A percentile compares a stretch with the other conserved stretches of the same genome.
Evolutionary conservation across 1,284 basidiomycete species (phyloP).

Genomic region (Ceraceosorus guamensis): DNA sequence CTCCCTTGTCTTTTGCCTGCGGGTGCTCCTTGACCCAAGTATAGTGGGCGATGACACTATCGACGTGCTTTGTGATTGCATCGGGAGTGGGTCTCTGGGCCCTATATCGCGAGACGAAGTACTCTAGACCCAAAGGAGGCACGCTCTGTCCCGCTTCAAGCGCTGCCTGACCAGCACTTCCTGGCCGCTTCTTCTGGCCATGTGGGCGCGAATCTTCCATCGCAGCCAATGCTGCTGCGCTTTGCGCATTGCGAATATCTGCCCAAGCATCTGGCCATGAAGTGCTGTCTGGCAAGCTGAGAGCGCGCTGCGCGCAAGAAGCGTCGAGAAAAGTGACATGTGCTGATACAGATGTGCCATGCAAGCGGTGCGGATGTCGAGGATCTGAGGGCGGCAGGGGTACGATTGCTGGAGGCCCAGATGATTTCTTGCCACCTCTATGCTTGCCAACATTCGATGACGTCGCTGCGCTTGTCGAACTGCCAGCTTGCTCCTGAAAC

Average conservation of each 20-base stretch:
- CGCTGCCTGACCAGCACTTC: background rate
- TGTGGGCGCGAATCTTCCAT: background rate
- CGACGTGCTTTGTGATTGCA: slow-evolving; percentile 23
- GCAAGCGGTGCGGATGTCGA: slow-evolving; percentile 9
- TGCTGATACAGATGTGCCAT: slow-evolving; percentile 25
- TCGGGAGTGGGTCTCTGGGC: slow-evolving; percentile 23
- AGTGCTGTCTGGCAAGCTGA: slow-evolving; percentile 12
- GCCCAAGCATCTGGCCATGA: slow-evolving; percentile 13
- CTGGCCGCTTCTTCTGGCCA: background rate
- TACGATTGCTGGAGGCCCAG: slow-evolving; percentile 1
- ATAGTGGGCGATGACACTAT: slow-evolving; percentile 28
- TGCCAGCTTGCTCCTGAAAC: slow-evolving; percentile 12
- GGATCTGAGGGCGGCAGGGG: slow-evolving; percentile 12
- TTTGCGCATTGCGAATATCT: slow-evolving; percentile 11
- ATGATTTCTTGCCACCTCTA: background rate
- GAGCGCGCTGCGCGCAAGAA: slow-evolving; percentile 20
- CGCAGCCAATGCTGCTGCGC: background rate
- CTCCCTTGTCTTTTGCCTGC: slow-evolving; percentile 26
- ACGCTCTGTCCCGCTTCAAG: background rate
- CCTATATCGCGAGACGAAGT: slow-evolving; percentile 21
- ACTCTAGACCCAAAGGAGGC: slow-evolving; percentile 24
- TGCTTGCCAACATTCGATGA: slow-evolving; percentile 3
- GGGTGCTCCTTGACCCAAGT: slow-evolving; percentile 35
- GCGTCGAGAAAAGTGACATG: slow-evolving; percentile 41
- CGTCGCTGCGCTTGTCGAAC: too few relatives aligned